Evolutionary conservation across 2,329 filamentous ascomycete genomes (phyloP), one percentile per base, ranked within the genome.

Genomic region (Calonectria fujianensis): DNA sequence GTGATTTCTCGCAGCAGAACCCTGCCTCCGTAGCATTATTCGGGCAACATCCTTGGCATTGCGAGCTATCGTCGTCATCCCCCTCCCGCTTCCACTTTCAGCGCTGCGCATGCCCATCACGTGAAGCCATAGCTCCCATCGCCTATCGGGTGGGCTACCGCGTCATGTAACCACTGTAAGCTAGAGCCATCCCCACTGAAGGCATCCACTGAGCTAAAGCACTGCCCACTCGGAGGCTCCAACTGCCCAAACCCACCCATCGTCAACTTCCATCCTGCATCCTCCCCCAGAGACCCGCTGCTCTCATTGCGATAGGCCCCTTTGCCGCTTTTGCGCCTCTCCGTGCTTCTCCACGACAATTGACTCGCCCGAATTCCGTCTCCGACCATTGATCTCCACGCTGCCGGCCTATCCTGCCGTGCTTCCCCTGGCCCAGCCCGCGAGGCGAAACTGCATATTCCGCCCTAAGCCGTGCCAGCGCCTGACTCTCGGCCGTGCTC

Each of bases 101-200:
- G 63, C 31, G 11, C 37, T 45, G 18, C 48, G 54, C 61, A 73
- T 66, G 31, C 20, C 61, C 75, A 79, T 81, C 80, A 81, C 80
- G 80, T 81, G 79, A 77, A 74, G 39, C 61, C 32, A 31, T 31
- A 35, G 57, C 32, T 29, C 14, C 54, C n/a, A 39, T 66, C 69
- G 74, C 78, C 75, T 81, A 81, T 80, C 80, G 73, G 75, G 51
- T 73, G 31, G 57, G 54, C 69, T 77, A 35, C 74, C 70, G 70
- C 72, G 68, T 73, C 72, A 81, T 78, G 76, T 80, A 80, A 76
- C 77, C 77, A 79, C 77, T 80, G 73, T 80, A 79, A 79, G 77
- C 78, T 73, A 74, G 41, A 71, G 64, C 66, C 70, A 59, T 52
- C 65, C 70, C 70, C 70, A 64, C 61, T 65, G 66, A 50, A 69